Percentiles rank a stretch among this genome's conserved stretches.
phyloP scores from a whole-genome alignment of 805 yeast genomes.

The Maudiozyma saulgeensis region DNA sequence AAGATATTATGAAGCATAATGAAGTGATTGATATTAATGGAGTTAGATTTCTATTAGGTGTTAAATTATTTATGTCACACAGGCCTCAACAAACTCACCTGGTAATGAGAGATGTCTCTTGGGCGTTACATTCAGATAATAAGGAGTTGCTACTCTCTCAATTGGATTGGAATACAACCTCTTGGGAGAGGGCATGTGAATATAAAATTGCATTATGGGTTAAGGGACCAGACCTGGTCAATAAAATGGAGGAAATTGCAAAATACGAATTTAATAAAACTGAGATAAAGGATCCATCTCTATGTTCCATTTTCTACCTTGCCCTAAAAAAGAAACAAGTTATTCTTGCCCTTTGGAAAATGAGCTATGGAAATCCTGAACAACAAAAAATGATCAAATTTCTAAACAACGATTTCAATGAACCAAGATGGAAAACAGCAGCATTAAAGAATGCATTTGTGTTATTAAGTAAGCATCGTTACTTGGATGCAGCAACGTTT shows the following conservation, averaged over 20 bases:
- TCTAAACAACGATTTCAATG: constrained; percentile 63
- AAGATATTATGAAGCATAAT: constrained; percentile 39
- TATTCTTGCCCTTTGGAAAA: constrained; percentile 75
- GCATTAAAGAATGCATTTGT: constrained; percentile 92
- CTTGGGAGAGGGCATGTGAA: constrained; percentile 52
- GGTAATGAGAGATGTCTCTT: constrained; percentile 70
- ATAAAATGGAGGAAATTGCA: constrained; percentile 60
- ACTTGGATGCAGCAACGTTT: constrained; percentile 79
- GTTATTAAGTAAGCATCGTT: constrained; percentile 77
- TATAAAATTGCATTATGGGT: constrained; percentile 71
- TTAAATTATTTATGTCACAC: constrained; percentile 53
- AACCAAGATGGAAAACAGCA: constrained; percentile 75
- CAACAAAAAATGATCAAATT: constrained; percentile 74
- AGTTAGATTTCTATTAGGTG: constrained; percentile 58
- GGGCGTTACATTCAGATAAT: constrained; percentile 81
- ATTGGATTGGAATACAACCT: constrained; percentile 32
- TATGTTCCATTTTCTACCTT: constrained; percentile 63
- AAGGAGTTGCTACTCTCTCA: constrained; percentile 54
- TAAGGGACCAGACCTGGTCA: constrained; percentile 35
- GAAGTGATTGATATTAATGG: constrained; percentile 44
- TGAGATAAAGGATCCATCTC: constrained; percentile 59
- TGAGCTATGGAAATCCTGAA: constrained; percentile 65
- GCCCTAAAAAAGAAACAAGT: constrained; percentile 72
- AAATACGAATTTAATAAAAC: constrained; percentile 53
- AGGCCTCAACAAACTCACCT: constrained; percentile 41